Evolutionary conservation across 805 yeast species (phyloP).

Genomic region (Saccharomycopsis malanga): DNA sequence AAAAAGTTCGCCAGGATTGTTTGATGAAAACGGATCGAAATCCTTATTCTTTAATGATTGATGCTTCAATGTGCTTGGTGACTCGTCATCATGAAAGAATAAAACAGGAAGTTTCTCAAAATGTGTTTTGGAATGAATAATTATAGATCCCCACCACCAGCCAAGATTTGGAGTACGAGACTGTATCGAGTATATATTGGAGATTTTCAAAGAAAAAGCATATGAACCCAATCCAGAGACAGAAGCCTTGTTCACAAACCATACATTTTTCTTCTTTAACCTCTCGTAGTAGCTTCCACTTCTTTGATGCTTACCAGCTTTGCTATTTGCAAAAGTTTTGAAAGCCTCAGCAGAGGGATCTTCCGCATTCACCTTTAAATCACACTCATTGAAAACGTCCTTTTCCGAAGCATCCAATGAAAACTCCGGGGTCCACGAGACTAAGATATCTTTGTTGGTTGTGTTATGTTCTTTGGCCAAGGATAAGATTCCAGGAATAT

Average conservation of each 20-base stretch:
- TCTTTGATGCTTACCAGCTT: neutral
- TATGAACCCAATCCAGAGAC: constrained; percentile 37
- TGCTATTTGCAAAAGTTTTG: neutral
- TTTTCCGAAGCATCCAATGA: constrained; percentile 28
- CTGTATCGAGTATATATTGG: constrained; percentile 69
- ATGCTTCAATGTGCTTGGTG: constrained; percentile 62
- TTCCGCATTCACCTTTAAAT: constrained; percentile 18
- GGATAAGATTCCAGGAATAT: constrained; percentile 70
- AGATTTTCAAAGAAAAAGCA: constrained; percentile 58
- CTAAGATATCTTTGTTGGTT: constrained; percentile 46
- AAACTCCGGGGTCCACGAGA: constrained; percentile 66
- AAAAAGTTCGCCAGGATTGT: constrained; percentile 43
- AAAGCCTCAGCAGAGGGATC: neutral
- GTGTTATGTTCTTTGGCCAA: constrained; percentile 48
- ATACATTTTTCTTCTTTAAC: neutral
- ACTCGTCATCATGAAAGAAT: constrained; percentile 88
- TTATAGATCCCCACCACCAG: constrained; percentile 87
- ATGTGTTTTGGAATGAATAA: constrained; percentile 52
- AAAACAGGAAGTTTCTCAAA: constrained; percentile 61
- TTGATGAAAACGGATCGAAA: constrained; percentile 63
- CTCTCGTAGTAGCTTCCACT: neutral
- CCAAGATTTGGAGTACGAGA: constrained; percentile 77
- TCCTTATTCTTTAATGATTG: constrained; percentile 52
- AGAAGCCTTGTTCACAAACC: constrained; percentile 13
- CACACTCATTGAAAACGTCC: constrained; percentile 32